Evolutionary conservation across 768 basidiomycete genomes (phyloP), one percentile per base, ranked within the genome.

Genomic region (Xanthoconium stramineum): DNA sequence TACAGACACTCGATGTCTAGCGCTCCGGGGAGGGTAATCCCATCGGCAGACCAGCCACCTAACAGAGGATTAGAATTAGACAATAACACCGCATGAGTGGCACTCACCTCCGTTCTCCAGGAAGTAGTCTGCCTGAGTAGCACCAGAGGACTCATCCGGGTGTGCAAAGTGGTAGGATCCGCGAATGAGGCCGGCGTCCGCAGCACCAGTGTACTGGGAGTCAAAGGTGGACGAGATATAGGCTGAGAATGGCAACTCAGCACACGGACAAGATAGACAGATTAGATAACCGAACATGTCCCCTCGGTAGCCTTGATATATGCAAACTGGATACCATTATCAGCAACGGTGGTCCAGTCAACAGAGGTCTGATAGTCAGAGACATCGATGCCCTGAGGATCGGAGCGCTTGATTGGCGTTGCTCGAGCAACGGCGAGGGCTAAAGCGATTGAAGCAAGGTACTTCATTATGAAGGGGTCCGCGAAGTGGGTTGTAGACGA

Each of bases 291-390:
- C 54, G 48, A 39, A 83, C 82, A 64, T n/a, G 75, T 83, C 10
- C 80, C 80, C 65, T 87, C 84, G 3, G 85, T 87, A 11, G 84
- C 85, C 65, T 86, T 87, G 77, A 87, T 85, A 63, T 77, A 86
- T 4, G 72, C 81, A 61, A 84, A 87, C 14, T 72, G 57, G 32
- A 84, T 67, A 8, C 83, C 84, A 53, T 81, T 80, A 13, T 75
- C 66, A 55, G 73, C 77, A 57, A 84, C 80, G 2, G 76, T 74
- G 44, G 65, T 71, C 83, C 83, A 86, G 66, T 84, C 71, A 30
- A 85, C 66, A 59, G 59, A 63, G 12, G 74, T 61, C 57, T 85
- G 84, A 48, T 72, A 78, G 63, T 65, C 51, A 8, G 83, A 84
- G 55, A 86, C 79, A 56, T 86, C 84, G 45, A 84, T 81, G 15